Base-by-base conservation (phyloP, 2,329 filamentous ascomycete species). In the Endothia cerciana region DNA sequence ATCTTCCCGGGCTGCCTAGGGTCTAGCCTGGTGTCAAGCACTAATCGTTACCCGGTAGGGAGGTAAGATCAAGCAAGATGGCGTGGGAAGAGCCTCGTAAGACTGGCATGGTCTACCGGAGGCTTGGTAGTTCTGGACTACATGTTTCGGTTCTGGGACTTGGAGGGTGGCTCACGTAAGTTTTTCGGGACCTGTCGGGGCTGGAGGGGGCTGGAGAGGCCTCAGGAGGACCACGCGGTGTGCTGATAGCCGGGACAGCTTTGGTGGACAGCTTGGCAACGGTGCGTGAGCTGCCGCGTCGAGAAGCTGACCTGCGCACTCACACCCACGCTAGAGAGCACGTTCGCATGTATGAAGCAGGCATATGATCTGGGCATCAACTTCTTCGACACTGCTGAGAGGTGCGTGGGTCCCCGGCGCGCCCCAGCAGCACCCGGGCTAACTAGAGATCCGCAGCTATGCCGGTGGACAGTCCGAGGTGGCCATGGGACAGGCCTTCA, bases 121-220 rank as follows among this genome's bases (percentile, higher is more conserved):
- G 77, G 41, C 75, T 68, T 43, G 63, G 65, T 67, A 62, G 7
- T 33, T 90, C 89, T 19, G 90, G 91, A 59, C 83, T 93, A 22
- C 88, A 92, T 74, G 89, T 93, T 33, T 93, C 90, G 45, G 85
- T 87, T 47, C 89, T 93, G 68, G 89, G 88, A 1, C 81, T 93
- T 4, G 91, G 88, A 64, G 86, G 88, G 70, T 89, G 88, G 89
- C 81, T 93, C 63, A 93, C 91, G 1, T 92, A 91, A 70, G 91
- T 66, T 17, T 38, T 47, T 58, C 15, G 19, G 25, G 19, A 51
- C 22, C 15, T 5, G 13, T 51, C 10, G 8, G 28, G 22, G 49
- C 5, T 13, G 22, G 28, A 6, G 17, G 11, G 17, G 11, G 25
- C 25, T 28, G 2, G 33, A 36, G 33, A 36, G 33, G 5, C 33